These are phyloP conservation scores for Diplodia corticola DNA, from an alignment of 2,329 filamentous ascomycete species.

Conservation along the genomic window DNA sequence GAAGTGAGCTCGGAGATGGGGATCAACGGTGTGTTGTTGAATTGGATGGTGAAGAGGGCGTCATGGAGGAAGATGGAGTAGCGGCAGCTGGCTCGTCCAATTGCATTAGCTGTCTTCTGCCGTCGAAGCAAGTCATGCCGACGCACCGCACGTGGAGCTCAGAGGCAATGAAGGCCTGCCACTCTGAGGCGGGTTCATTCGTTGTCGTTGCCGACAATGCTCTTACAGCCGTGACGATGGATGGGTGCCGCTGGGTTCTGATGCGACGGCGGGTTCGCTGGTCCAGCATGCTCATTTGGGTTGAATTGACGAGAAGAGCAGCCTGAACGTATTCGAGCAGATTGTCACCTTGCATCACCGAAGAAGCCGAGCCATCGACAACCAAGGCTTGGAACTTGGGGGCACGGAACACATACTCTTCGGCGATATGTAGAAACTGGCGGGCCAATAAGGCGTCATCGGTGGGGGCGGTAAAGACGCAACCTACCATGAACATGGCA, in stretches of 20 bases:
- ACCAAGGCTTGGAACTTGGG: neutral
- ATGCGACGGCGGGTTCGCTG: constrained; percentile 21
- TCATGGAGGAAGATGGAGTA: neutral
- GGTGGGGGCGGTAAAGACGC: constrained; percentile 18
- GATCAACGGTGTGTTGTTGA: constrained; percentile 24
- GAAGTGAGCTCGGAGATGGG: constrained; percentile 22
- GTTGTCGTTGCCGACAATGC: neutral
- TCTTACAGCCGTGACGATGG: constrained; percentile 24
- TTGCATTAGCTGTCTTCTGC: neutral
- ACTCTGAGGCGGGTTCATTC: constrained; percentile 2
- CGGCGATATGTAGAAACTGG: constrained; percentile 25
- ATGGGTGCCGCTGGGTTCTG: constrained; percentile 20
- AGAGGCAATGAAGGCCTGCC: constrained; percentile 24
- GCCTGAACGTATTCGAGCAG: constrained; percentile 25
- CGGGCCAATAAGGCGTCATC: constrained; percentile 25
- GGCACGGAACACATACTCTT: constrained; percentile 25
- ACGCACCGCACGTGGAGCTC: constrained; percentile 25
- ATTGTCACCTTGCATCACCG: neutral
- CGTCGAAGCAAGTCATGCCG: constrained; percentile 11
- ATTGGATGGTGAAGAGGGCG: neutral
- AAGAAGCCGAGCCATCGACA: neutral
- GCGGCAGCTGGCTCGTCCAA: neutral
- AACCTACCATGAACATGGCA: constrained; percentile 45
- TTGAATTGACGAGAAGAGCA: constrained; percentile 21
- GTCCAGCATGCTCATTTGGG: constrained; percentile 25